phyloP scores from a whole-genome alignment of 1,139 yeast genomes.

The Hyphopichia wangnamkhiaoensis region DNA sequence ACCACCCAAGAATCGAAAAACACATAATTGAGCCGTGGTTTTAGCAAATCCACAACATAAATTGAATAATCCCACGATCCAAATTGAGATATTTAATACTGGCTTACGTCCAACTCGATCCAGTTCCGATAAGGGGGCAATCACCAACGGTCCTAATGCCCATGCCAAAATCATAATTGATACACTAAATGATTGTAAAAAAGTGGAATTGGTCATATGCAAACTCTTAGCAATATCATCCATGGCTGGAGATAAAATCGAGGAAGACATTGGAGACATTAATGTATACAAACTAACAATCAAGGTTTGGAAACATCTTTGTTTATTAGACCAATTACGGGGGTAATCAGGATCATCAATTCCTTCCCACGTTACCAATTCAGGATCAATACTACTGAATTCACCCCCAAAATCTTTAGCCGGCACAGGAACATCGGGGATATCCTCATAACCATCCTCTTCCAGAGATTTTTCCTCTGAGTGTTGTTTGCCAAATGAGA shows the following conservation, averaged over 20 bases:
- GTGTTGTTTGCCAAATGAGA: no score
- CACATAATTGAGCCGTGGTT: conserved; percentile 54
- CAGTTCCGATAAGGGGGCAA: conserved; percentile 63
- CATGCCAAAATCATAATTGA: conserved; percentile 63
- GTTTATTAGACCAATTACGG: conserved; percentile 51
- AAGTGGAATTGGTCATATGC: conserved; percentile 30
- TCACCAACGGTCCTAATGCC: conserved; percentile 61
- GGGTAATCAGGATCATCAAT: conserved; percentile 61
- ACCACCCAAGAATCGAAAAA: conserved; percentile 63
- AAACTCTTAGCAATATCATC: conserved; percentile 44
- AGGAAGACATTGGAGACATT: conserved; percentile 60
- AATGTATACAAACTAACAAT: conserved; percentile 57
- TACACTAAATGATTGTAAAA: conserved; percentile 50
- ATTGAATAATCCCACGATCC: conserved; percentile 53
- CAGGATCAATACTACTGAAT: conserved; percentile 56
- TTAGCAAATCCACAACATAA: conserved; percentile 59
- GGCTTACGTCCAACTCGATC: conserved; percentile 51
- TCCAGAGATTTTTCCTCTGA: no score
- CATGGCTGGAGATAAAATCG: conserved; percentile 62
- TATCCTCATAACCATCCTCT: conserved; percentile 18
- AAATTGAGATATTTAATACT: conserved; percentile 52
- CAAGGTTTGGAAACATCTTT: conserved; percentile 45
- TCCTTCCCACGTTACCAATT: conserved; percentile 66
- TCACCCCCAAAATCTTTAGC: conserved; percentile 50
- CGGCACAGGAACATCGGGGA: conserved; percentile 42